A percentile compares a stretch with the other conserved stretches of the same genome.
These are phyloP conservation scores for Acer yangbiense DNA, from an alignment of 345 rosid species.

Conservation along the genomic window DNA sequence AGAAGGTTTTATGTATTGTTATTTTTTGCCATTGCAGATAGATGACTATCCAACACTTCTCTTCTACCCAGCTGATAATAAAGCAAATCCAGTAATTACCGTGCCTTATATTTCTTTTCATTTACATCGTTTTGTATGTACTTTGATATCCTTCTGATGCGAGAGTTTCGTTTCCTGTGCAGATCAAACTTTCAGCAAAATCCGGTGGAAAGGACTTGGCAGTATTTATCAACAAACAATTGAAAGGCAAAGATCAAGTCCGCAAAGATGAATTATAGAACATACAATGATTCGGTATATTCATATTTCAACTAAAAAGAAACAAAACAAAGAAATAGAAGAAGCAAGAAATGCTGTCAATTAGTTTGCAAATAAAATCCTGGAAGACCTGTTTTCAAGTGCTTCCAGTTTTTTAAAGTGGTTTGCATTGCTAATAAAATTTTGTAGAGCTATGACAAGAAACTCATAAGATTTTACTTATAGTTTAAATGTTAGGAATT, in stretches of 20 bases:
- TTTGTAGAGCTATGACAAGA: background rate
- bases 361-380: constrained; percentile 21
- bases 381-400: constrained; percentile 12
- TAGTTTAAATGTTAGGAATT: background rate
- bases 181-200: constrained; percentile 66
- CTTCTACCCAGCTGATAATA: constrained; percentile 60
- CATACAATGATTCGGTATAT: background rate
- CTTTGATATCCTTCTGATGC: constrained; percentile 18
- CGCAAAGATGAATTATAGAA: constrained; percentile 64
- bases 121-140: background rate
- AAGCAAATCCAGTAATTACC: constrained; percentile 59
- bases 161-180: constrained; percentile 15
- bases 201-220: constrained; percentile 60
- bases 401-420: background rate
- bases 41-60: constrained; percentile 69
- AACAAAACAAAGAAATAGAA: background rate
- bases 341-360: background rate
- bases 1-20: background rate
- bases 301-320: background rate
- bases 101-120: background rate
- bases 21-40: constrained; percentile 44
- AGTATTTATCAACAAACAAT: constrained; percentile 43
- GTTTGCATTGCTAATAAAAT: background rate
- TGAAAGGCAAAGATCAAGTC: constrained; percentile 43
- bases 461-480: background rate